Base-by-base conservation (phyloP, 1,284 basidiomycete species). In the Puccinia hordei region DNA sequence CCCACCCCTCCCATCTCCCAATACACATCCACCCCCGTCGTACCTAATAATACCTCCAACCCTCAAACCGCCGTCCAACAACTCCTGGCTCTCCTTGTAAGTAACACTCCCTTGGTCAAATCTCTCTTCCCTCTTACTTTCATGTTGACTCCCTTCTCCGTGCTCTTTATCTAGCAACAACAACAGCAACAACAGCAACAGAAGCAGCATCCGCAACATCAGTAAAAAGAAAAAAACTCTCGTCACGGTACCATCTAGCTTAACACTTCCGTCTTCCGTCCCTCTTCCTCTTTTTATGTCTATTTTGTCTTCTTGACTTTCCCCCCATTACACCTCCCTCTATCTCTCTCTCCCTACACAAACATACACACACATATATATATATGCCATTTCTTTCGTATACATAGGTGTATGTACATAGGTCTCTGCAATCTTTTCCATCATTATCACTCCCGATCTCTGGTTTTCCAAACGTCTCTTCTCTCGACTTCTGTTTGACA, bases 41-140 rank as follows among this genome's bases (percentile, higher is more conserved):
- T 35, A 51, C 24, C 76, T 4, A 13, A 19, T 59, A 0, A 51
- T 15, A 4, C 12, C 12, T 6, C 38, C 33, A 41, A 59, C 33
- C 53, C 76, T 13, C 66, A 69, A 41, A 55, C 68, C 24, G 76
- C 76, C 44, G 76, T 79, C 38, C 76, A 79, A 30, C 76, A 79
- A 57, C 53, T 79, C 17, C 59, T 79, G 51, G 76, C 76, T 10
- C 68, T 79, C 15, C 55, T 79, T 17, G 76, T 71, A 15, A 61
- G 68, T n/a, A n/a, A n/a, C n/a, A n/a, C n/a, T 69, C 68, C 10
- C 24, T 66, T 15, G 49, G 49, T 24, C 30, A n/a, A n/a, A n/a
- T n/a, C n/a, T n/a, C n/a, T n/a, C 12, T 33, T 27, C 51, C 9
- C 15, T 24, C 10, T n/a, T 15, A 15, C 46, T 19, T 8, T 41